Percentiles rank a stretch among this genome's conserved stretches.
Conservation (phyloP, 1,284 basidiomycete species). For the Ustilago sp. region DNA sequence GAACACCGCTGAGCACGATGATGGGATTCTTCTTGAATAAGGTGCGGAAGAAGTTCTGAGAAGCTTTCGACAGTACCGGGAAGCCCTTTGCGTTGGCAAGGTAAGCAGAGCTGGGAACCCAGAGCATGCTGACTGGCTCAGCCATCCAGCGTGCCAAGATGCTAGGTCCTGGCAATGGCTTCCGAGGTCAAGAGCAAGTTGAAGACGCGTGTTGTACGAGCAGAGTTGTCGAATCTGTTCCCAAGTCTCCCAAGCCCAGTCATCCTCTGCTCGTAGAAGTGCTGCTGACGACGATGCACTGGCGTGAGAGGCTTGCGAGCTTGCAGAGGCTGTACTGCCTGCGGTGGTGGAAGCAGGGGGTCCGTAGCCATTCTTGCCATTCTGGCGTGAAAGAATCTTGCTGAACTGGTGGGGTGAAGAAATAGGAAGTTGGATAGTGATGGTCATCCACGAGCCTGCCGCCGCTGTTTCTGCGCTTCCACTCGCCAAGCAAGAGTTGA, state of each 20-base stretch:
- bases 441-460: conserved; percentile 56
- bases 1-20: conserved; percentile 56
- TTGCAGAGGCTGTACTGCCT: conserved; percentile 37
- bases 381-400: conserved; percentile 55
- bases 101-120: conserved; percentile 88
- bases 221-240: conserved; percentile 90
- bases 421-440: conserved; percentile 64
- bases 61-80: conserved; percentile 87
- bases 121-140: conserved; percentile 87
- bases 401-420: conserved; percentile 57
- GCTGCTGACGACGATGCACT: conserved; percentile 68
- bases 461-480: conserved; percentile 58
- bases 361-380: conserved; percentile 24
- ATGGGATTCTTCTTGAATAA: conserved; percentile 53
- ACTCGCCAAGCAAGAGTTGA: conserved; percentile 70
- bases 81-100: conserved; percentile 97
- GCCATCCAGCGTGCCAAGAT: conserved; percentile 89
- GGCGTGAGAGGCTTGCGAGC: conserved; percentile 38
- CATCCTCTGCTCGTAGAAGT: conserved; percentile 77
- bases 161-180: conserved; percentile 74
- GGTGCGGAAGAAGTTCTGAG: conserved; percentile 57
- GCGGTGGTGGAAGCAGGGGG: conserved; percentile 43
- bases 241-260: conserved; percentile 91
- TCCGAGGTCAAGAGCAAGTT: conserved; percentile 85
- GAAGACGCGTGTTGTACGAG: conserved; percentile 82